These are phyloP conservation scores for Canna indica DNA, from an alignment of 176 grass and related monocot genomes.

Conservation along the genomic window DNA sequence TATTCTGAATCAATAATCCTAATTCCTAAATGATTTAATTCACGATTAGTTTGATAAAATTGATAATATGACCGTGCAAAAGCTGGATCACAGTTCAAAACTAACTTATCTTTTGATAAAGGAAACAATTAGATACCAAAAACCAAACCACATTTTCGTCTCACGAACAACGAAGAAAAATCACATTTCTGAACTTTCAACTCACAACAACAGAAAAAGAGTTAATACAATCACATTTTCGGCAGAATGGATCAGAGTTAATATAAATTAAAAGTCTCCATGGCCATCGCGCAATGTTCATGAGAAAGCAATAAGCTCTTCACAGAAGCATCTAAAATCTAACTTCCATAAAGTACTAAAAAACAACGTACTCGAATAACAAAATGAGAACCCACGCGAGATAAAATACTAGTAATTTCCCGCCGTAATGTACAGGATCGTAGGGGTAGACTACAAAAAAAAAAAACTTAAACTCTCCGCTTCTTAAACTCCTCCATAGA, in stretches of 20 bases:
- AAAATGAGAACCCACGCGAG: neutral
- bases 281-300: neutral
- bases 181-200: neutral
- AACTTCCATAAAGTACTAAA: neutral
- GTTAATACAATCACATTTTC: neutral
- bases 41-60: neutral
- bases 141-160: neutral
- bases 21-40: neutral
- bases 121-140: neutral
- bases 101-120: neutral
- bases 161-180: neutral
- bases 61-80: neutral
- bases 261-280: neutral
- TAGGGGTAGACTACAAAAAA: neutral
- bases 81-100: neutral
- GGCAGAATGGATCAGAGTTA: neutral
- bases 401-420: neutral
- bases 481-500: neutral
- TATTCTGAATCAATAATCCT: neutral
- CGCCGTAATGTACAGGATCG: neutral
- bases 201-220: neutral
- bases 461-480: neutral
- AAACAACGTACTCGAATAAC: neutral
- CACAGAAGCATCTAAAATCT: neutral
- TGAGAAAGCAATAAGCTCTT: neutral